Conservation (phyloP, 768 basidiomycete genomes). For the Dictyophora rubrovolvata region DNA sequence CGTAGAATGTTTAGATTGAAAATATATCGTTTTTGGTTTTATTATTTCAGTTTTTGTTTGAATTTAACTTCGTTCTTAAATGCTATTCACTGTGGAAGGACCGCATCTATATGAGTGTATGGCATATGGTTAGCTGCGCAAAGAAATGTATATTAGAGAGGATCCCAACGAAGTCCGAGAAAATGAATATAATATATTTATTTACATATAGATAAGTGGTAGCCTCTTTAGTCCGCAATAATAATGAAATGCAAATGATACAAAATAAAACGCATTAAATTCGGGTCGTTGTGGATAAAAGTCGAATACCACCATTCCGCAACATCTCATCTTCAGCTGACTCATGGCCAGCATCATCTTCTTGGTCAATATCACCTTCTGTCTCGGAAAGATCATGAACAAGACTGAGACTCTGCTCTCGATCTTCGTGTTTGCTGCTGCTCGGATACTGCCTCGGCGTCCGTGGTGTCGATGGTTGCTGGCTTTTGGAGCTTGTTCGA, state of each 20-base stretch:
- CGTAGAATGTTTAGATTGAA: too few species aligned
- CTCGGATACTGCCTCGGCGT: constrained; percentile 27
- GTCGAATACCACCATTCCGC: constrained; percentile 1
- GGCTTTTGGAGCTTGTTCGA: constrained; percentile 25
- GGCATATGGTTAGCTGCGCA: too few species aligned
- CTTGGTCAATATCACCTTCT: not conserved
- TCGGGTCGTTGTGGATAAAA: not conserved
- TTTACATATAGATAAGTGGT: too few species aligned
- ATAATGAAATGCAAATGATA: not conserved
- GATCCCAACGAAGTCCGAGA: too few species aligned
- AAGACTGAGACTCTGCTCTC: constrained; percentile 42
- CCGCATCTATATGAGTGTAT: too few species aligned
- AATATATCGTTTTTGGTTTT: too few species aligned
- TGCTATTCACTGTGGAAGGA: too few species aligned
- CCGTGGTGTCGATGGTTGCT: constrained; percentile 32
- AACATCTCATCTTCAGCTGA: not conserved
- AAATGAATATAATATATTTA: too few species aligned
- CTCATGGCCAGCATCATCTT: not conserved
- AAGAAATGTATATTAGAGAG: too few species aligned
- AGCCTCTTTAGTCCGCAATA: too few species aligned
- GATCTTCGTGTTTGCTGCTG: constrained; percentile 38
- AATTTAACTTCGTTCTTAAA: too few species aligned
- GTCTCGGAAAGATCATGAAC: not conserved
- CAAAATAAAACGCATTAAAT: not conserved
- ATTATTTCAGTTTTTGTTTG: too few species aligned